Evolutionary conservation across 768 basidiomycete genomes (phyloP), one percentile per base, ranked within the genome.

Genomic region (Stropharia rugosoannulata): DNA sequence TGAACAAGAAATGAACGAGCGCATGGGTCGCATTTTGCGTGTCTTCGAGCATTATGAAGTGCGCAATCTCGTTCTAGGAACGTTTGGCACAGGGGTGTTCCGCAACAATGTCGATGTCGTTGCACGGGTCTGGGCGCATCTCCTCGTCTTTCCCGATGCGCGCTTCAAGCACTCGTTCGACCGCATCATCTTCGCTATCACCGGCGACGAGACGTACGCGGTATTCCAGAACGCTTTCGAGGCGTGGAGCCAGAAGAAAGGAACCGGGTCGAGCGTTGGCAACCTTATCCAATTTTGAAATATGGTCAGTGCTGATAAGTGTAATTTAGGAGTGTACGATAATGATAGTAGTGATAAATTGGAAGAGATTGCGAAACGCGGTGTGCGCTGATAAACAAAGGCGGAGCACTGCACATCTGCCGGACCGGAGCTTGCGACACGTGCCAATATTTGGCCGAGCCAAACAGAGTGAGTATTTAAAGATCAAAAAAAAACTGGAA

Each of bases 81-180:
- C 82, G 60, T 89, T 87, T 65, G 87, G 87, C 9, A 88, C 87
- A 1, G 87, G 87, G 1, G 87, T 84, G 1, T 89, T 89, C 69
- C 72, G 69, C 41, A 89, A 89, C 64, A 71, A 77, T 35, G 76
- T 87, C 19, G 63, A 68, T 38, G 74, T 75, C 37, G 79, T 89
- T 10, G 87, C 86, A 0, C 70, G 71, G 45, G 75, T 86, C 38
- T 89, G 87, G 87, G 81, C 78, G 36, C 81, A 85, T 40, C 67
- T 88, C 36, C 64, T 89, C 47, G 65, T 72, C 2, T 70, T 66
- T 3, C 68, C 75, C n/a, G 73, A 72, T 8, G 80, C 83, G 29
- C 72, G 84, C 22, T 89, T 83, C 69, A 68, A 66, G 57, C 51
- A 73, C 39, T 80, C 81, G 0, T 89, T 89, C 62, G 78, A 84